Conservation (phyloP, 2,329 filamentous ascomycete genomes). For the Fusarium musae region DNA sequence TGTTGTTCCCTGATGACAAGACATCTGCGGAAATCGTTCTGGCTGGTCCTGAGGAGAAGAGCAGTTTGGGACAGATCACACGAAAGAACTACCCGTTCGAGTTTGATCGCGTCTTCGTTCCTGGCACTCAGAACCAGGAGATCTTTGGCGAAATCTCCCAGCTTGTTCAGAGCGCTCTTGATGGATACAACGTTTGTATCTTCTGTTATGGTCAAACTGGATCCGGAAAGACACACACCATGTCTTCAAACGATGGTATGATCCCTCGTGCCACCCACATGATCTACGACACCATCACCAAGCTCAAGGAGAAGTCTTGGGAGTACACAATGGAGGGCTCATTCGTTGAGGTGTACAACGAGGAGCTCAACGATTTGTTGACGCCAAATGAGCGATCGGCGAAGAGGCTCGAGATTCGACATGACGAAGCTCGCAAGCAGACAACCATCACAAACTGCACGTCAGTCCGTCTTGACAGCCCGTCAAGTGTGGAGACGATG, state of each 20-base stretch:
- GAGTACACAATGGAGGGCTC: constrained; percentile 92
- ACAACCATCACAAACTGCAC: constrained; percentile 85
- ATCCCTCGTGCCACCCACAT: constrained; percentile 93
- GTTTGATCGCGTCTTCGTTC: constrained; percentile 93
- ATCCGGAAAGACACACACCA: constrained; percentile 95
- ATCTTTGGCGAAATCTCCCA: constrained; percentile 98
- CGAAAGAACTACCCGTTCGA: constrained; percentile 86
- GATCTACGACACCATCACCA: constrained; percentile 89
- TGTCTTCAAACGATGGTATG: constrained; percentile 92
- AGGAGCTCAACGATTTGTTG: constrained; percentile 92
- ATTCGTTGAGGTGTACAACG: constrained; percentile 98
- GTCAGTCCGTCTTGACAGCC: constrained; percentile 79
- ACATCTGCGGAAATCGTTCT: constrained; percentile 90
- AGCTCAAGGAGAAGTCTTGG: constrained; percentile 92
- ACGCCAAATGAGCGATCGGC: constrained; percentile 64
- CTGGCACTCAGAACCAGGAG: constrained; percentile 79
- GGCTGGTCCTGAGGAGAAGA: constrained; percentile 84
- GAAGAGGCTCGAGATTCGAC: constrained; percentile 88
- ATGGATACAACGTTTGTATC: constrained; percentile 98
- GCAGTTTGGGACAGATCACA: constrained; percentile 78
- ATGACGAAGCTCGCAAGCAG: constrained; percentile 83
- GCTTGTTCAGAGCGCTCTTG: constrained; percentile 92
- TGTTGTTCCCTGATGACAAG: constrained; percentile 83
- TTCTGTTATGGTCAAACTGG: constrained; percentile 99
- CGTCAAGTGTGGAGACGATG: constrained; percentile 82